phyloP scores from a whole-genome alignment of 192 early-diverging fungal genomes.

The Gamsiella multidivaricata region DNA sequence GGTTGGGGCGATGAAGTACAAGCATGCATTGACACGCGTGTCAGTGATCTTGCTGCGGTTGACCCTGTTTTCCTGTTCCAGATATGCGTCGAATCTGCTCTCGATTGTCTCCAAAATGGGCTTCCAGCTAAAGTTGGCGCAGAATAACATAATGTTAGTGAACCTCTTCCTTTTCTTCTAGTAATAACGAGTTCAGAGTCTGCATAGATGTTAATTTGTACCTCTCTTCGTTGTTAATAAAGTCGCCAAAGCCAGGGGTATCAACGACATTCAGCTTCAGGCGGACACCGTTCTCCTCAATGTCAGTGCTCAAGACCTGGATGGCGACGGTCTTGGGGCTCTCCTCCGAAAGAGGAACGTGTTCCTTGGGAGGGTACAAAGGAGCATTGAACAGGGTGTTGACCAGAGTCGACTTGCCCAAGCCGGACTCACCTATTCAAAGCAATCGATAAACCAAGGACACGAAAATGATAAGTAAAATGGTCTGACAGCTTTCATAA shows the following conservation, averaged over 20 bases:
- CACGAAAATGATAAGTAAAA: constrained; percentile 9
- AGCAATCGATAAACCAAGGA: background rate
- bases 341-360: constrained; percentile 70
- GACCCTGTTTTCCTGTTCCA: constrained; percentile 93
- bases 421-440: constrained; percentile 85
- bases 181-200: too few species aligned
- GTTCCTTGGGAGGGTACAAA: constrained; percentile 87
- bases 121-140: constrained; percentile 80
- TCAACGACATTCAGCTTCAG: constrained; percentile 95
- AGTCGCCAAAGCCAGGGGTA: constrained; percentile 98
- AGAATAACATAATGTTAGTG: background rate
- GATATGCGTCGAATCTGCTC: constrained; percentile 91
- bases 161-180: too few species aligned
- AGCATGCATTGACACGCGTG: constrained; percentile 92
- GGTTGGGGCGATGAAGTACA: constrained; percentile 98
- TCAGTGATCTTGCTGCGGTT: constrained; percentile 91
- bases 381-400: constrained; percentile 96
- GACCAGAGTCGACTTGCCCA: constrained; percentile 97
- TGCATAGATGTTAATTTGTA: constrained; percentile 24
- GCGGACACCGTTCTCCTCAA: constrained; percentile 96
- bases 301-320: constrained; percentile 82
- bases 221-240: constrained; percentile 98
- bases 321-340: constrained; percentile 80
- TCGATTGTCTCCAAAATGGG: constrained; percentile 96
- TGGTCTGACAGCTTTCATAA: too few species aligned